A percentile compares a stretch with the other conserved stretches of the same genome.
Conservation (phyloP, 352 stramenopile species). For the Phytophthora litchii region DNA sequence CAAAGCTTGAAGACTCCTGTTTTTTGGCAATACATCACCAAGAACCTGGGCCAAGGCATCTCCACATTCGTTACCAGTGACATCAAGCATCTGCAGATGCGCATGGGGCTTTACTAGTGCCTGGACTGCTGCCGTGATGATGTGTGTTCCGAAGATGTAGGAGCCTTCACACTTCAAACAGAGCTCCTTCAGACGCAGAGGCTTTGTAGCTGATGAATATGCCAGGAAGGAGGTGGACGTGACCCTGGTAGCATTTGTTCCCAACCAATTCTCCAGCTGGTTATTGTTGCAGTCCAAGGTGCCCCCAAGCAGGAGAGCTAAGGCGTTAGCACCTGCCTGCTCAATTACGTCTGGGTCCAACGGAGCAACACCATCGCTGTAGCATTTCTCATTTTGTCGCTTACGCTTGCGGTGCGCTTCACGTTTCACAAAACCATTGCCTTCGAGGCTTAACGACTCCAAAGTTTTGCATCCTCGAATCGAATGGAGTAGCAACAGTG, state of each 20-base stretch:
- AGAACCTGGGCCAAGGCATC: slow-evolving; percentile 60
- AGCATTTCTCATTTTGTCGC: slow-evolving; percentile 27
- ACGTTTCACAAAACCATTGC: slow-evolving; percentile 62
- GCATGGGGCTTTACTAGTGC: slow-evolving; percentile 45
- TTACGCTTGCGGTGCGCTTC: slow-evolving; percentile 25
- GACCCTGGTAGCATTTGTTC: slow-evolving; percentile 12
- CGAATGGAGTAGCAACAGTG: slow-evolving; percentile 62
- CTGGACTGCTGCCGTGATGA: slow-evolving; percentile 53
- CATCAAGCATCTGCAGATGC: slow-evolving; percentile 69
- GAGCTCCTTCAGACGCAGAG: slow-evolving; percentile 56
- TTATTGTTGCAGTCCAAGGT: slow-evolving; percentile 25
- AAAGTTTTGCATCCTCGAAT: slow-evolving; percentile 59
- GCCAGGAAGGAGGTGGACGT: slow-evolving; percentile 18
- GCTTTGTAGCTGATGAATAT: slow-evolving; percentile 27
- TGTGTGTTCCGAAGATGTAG: slow-evolving; percentile 59
- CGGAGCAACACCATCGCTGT: slow-evolving; percentile 10
- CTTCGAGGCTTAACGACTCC: slow-evolving; percentile 68
- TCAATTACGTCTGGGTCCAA: slow-evolving; percentile 37
- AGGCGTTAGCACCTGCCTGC: slow-evolving; percentile 44
- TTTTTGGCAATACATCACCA: slow-evolving; percentile 52
- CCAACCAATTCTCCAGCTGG: slow-evolving; percentile 25
- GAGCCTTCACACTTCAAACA: slow-evolving; percentile 54
- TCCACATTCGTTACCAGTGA: slow-evolving; percentile 77
- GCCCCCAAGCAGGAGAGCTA: slow-evolving; percentile 49
- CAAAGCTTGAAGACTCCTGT: slow-evolving; percentile 62